Evolutionary conservation across 2,329 filamentous ascomycete genomes (phyloP).

Genomic region (Aspergillus costaricaensis): DNA sequence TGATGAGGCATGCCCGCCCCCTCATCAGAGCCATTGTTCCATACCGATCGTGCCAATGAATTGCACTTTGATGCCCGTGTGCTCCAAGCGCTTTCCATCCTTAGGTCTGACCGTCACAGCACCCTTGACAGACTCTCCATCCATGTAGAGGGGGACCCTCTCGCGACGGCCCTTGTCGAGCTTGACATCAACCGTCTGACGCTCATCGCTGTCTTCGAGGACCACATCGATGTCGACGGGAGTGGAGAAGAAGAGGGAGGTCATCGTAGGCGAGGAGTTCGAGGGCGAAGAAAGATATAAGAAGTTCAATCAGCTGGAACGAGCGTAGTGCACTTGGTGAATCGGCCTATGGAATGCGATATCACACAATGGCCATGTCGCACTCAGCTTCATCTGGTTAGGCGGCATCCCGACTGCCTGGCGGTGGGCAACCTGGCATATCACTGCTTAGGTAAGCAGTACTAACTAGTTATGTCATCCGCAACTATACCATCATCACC

Average conservation of each 20-base stretch:
- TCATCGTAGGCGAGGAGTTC: constrained; percentile 61
- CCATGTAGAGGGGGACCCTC: constrained; percentile 95
- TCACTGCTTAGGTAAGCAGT: constrained; percentile 21
- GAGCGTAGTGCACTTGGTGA: constrained; percentile 13
- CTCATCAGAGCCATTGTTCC: constrained; percentile 21
- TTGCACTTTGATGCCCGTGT: constrained; percentile 98
- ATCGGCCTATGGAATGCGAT: constrained; percentile 3
- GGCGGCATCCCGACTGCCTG: constrained; percentile 19
- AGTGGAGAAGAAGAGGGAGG: constrained; percentile 97
- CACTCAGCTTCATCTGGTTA: constrained; percentile 17
- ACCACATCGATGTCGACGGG: constrained; percentile 99
- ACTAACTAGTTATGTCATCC: constrained; percentile 1
- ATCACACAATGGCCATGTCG: constrained; percentile 12
- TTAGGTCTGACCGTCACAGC: constrained; percentile 93
- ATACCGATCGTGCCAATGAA: constrained; percentile 97
- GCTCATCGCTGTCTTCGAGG: constrained; percentile 90
- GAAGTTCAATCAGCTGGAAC: constrained; percentile 16
- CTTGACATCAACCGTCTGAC: constrained; percentile 95
- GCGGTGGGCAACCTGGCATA: constrained; percentile 14
- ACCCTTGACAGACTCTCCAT: constrained; percentile 97
- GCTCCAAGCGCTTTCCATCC: constrained; percentile 95
- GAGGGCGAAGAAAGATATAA: not conserved
- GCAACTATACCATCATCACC: too few relatives aligned
- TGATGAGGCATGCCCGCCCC: not conserved
- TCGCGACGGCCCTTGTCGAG: constrained; percentile 97